Conservation (phyloP, 345 rosid genomes). For the Punica granatum region DNA sequence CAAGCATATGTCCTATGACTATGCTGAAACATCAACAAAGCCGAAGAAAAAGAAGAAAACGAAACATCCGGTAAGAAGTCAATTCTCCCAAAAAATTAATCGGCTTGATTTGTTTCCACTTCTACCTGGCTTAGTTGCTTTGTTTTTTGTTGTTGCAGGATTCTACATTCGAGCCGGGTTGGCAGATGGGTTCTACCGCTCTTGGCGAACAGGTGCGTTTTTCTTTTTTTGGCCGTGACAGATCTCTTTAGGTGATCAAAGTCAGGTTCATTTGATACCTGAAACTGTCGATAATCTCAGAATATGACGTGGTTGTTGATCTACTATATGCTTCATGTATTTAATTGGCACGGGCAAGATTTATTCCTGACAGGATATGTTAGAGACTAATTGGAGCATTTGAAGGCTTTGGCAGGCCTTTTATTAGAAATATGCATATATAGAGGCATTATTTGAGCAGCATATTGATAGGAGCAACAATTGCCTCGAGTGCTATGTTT, state of each 20-base stretch:
- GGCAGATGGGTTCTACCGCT: constrained; percentile 61
- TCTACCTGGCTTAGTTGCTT: constrained; percentile 14
- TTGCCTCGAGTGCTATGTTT: not conserved
- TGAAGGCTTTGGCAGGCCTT: not conserved
- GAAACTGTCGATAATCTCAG: not conserved
- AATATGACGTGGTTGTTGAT: not conserved
- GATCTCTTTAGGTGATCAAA: not conserved
- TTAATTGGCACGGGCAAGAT: not conserved
- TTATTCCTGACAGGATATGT: not conserved
- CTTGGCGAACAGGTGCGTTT: constrained; percentile 66
- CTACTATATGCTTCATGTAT: not conserved
- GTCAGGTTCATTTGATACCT: not conserved
- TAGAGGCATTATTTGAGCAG: not conserved
- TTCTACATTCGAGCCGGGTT: constrained; percentile 67
- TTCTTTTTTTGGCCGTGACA: constrained; percentile 4
- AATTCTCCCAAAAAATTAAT: not conserved
- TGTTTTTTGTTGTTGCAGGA: constrained; percentile 46
- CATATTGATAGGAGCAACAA: not conserved
- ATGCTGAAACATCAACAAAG: constrained; percentile 65
- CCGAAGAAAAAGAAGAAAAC: constrained; percentile 90
- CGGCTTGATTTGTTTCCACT: constrained; percentile 3
- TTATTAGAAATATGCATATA: not conserved
- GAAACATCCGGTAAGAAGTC: constrained; percentile 42
- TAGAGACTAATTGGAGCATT: not conserved
- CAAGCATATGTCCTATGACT: constrained; percentile 60